Base-by-base conservation (phyloP, 2,329 filamentous ascomycete genomes). In the Beauveria varroae region DNA sequence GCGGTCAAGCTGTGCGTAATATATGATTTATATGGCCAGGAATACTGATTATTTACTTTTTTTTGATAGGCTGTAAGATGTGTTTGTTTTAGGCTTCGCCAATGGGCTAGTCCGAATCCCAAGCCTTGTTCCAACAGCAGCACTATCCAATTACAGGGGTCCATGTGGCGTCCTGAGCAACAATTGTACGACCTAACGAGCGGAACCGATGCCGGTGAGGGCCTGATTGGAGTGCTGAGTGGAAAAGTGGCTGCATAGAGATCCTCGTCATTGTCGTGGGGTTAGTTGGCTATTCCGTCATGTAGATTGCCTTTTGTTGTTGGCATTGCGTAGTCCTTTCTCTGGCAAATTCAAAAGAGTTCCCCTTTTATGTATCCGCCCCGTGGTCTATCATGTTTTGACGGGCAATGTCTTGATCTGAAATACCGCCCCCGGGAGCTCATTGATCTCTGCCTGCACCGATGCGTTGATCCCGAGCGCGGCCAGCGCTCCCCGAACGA, bases 401-500 rank as follows among this genome's bases (percentile, higher is more conserved):
- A 82, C 75, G 28, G 86, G 82, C 57, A 88, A 78, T 44, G 90
- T 95, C 78, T 96, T 96, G 73, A 99, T 97, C 77, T 99, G 95
- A 73, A 99, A 99, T 1, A 93, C 91, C 41, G 93, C 95, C 6
- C 84, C 84, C 0, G 95, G 95, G 60, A 99, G 79, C 72, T 96
- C 93, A 61, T 81, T 88, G 60, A 89, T 90, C 76, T 97, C 95
- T 5, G 92, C 95, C 68, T 96, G 90, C 1, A 99, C 93, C 1
- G 88, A 96, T 10, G 93, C 93, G 68, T 87, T 88, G 68, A 98
- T 92, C 6, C 93, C 95, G 78, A 99, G 80, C 56, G 89, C 92
- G n/a, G 92, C 88, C 55, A 99, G 78, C n/a, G 91, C 92, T 34
- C 95, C 95, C 62, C 93, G 84, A 63, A 99, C 90, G 54, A 99